Conservation (phyloP, 495 filamentous ascomycete species). For the Penicillium pancosmium region DNA sequence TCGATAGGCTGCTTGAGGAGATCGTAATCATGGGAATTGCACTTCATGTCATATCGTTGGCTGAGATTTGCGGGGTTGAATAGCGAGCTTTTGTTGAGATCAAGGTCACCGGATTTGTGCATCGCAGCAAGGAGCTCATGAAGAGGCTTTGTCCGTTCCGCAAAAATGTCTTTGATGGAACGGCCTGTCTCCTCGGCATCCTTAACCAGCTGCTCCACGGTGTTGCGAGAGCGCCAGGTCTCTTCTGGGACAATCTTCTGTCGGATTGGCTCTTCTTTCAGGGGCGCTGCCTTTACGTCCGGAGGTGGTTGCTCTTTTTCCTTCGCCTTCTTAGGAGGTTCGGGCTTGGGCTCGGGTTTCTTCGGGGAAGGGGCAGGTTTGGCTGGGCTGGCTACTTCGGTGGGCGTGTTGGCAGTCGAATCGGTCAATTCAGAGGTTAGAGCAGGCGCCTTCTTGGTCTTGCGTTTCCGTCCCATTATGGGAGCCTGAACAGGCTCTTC, state of each 20-base stretch:
- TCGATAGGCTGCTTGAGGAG: constrained; percentile 39
- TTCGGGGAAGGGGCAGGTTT: constrained; percentile 28
- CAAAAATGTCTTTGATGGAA: constrained; percentile 42
- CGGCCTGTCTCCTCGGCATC: constrained; percentile 40
- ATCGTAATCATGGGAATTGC: constrained; percentile 48
- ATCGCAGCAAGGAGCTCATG: constrained; percentile 52
- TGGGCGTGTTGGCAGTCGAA: constrained; percentile 35
- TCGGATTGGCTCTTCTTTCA: constrained; percentile 36
- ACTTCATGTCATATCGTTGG: constrained; percentile 55
- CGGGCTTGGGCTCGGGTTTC: constrained; percentile 32
- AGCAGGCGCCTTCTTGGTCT: constrained; percentile 73
- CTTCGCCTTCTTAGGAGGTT: constrained; percentile 38
- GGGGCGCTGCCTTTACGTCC: constrained; percentile 29
- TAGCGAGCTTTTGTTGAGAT: constrained; percentile 53
- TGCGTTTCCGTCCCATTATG: constrained; percentile 87
- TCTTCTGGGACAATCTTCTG: constrained; percentile 31
- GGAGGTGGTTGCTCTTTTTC: constrained; percentile 41
- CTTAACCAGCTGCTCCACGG: constrained; percentile 43
- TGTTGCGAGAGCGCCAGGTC: constrained; percentile 48
- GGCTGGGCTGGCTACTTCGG: constrained; percentile 38
- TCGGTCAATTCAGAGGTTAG: constrained; percentile 43
- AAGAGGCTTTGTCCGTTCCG: constrained; percentile 43
- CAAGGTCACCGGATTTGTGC: constrained; percentile 49
- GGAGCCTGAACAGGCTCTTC: constrained; percentile 74
- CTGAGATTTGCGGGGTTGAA: constrained; percentile 57